Evolutionary conservation across 1,284 basidiomycete genomes (phyloP).

Genomic region (Golubevia sp.): DNA sequence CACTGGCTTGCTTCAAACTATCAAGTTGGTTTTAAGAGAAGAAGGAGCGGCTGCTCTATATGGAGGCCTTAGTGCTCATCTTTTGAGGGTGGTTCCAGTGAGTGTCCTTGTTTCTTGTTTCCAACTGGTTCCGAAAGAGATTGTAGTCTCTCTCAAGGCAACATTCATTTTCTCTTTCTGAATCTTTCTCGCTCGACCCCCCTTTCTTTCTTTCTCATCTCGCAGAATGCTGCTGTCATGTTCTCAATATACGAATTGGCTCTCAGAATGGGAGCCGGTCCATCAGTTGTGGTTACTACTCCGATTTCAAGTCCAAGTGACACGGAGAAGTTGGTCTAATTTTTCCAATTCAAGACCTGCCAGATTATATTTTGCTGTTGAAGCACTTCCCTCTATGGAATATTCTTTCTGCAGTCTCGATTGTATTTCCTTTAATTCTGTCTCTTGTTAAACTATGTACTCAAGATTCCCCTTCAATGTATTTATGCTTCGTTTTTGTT

Average conservation of each 20-base stretch:
- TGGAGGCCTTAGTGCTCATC: slow-evolving; percentile 88
- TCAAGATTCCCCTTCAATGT: too few relatives aligned
- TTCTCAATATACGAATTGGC: slow-evolving; percentile 68
- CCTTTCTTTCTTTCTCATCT: slow-evolving; percentile 3
- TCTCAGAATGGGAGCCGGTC: slow-evolving; percentile 28
- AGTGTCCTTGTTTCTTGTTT: slow-evolving; percentile 1
- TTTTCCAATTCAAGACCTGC: too few relatives aligned
- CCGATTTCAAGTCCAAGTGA: neutral
- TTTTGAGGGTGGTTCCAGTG: slow-evolving; percentile 88
- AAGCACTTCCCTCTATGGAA: too few relatives aligned
- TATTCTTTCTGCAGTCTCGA: too few relatives aligned
- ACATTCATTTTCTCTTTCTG: neutral
- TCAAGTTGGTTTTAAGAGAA: slow-evolving; percentile 82
- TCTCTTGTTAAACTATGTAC: too few relatives aligned
- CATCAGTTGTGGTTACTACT: neutral
- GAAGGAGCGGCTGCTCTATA: slow-evolving; percentile 86
- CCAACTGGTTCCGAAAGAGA: neutral
- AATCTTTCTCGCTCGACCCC: neutral
- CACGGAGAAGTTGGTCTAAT: neutral
- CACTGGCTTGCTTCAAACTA: slow-evolving; percentile 81
- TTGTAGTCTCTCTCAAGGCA: neutral
- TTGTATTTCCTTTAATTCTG: too few relatives aligned
- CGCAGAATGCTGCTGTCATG: slow-evolving; percentile 87
- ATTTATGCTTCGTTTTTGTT: too few relatives aligned
- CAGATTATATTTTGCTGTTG: too few relatives aligned